Evolutionary conservation across 192 early-diverging fungal genomes (phyloP).

Genomic region (Physocladia obscura): DNA sequence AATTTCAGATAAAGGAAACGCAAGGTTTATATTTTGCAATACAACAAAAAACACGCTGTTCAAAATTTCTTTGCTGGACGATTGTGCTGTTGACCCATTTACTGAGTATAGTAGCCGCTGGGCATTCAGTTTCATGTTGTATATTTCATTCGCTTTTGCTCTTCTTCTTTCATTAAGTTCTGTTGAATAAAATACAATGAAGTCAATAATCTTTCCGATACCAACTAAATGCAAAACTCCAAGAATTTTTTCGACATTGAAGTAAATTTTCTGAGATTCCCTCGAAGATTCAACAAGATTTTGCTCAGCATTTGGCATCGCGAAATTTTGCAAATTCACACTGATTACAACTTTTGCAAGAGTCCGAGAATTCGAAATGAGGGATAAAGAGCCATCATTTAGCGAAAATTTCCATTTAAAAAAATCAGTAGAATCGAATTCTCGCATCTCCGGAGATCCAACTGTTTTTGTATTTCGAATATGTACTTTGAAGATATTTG

Average conservation of each 20-base stretch:
- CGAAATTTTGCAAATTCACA: constrained; percentile 59
- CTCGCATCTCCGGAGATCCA: neutral
- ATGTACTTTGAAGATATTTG: constrained; percentile 40
- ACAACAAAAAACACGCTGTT: constrained; percentile 51
- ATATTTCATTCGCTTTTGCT: constrained; percentile 54
- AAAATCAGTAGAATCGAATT: neutral
- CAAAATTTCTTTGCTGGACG: constrained; percentile 56
- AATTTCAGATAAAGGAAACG: constrained; percentile 56
- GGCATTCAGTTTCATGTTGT: constrained; percentile 60
- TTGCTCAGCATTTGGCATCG: constrained; percentile 1
- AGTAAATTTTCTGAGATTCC: constrained; percentile 42
- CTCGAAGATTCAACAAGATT: neutral
- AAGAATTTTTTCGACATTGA: constrained; percentile 62
- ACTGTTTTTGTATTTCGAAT: too few relatives aligned
- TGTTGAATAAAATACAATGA: constrained; percentile 64
- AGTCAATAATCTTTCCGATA: constrained; percentile 60
- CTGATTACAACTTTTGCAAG: constrained; percentile 69
- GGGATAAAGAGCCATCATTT: neutral
- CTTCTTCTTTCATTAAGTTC: constrained; percentile 62
- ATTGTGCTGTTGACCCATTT: constrained; percentile 48
- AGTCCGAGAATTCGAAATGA: constrained; percentile 15
- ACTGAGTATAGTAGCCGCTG: constrained; percentile 65
- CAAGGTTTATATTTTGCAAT: constrained; percentile 58
- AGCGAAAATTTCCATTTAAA: constrained; percentile 3
- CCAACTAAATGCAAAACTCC: constrained; percentile 75